Evolutionary conservation across 2,329 filamentous ascomycete species (phyloP), one percentile per base, ranked within the genome.

Genomic region (Colletotrichum trifolii): DNA sequence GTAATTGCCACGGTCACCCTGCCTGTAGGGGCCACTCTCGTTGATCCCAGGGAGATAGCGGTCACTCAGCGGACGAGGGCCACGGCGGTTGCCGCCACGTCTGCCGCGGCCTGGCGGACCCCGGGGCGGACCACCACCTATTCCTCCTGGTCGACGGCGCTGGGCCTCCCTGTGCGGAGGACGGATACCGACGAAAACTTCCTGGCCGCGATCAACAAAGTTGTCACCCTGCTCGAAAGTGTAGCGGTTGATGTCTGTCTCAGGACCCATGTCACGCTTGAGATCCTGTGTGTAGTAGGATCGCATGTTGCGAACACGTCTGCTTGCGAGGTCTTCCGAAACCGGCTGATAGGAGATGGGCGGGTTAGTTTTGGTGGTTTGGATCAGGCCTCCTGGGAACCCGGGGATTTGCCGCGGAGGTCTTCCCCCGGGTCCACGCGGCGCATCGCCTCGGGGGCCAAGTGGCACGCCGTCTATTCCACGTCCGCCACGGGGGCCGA

Each of bases 131-230:
- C 74, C 68, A 8, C 71, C 64, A 67, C 10, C 58, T 65, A 12
- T 36, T 49, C 69, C 61, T 72, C 71, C 60, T 25, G 25, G 70
- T 72, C 58, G 72, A 52, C 75, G 73, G 39, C 78, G 77, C 65
- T 81, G 78, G 7, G 75, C 76, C 70, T 87, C 83, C 9, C 85
- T 78, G 65, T 86, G 83, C 1, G 87, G 87, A 33, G 86, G 87
- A 33, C 87, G 80, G 66, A 90, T 88, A 13, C 87, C 87, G 52
- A 87, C 79, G 72, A 90, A 90, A 42, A 89, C 87, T 74, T 94
- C 91, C 13, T 87, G 87, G 12, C 91, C 91, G 58, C 89, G 84
- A 74, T 94, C 91, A 48, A 94, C 90, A 58, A 94, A 87, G 6
- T 77, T 73, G 65, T 89, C 87, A 1, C 82, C 83, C 60, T 89